Base-by-base conservation (phyloP, 139 green algal species). In the Chlamydomonas schloesseri region DNA sequence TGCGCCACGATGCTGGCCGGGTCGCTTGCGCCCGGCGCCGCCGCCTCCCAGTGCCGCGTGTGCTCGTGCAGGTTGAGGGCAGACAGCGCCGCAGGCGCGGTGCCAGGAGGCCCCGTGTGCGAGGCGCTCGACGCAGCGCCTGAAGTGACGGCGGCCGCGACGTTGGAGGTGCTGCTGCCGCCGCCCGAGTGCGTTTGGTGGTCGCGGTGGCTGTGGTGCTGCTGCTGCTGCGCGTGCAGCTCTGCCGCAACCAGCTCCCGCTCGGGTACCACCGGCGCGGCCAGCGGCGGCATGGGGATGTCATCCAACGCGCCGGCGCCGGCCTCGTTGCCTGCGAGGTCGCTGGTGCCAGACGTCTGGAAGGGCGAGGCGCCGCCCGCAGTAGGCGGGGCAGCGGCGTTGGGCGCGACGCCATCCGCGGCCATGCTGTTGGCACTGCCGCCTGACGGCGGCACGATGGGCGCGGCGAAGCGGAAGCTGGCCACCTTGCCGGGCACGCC, bases 391-490 rank as follows among this genome's bases (percentile, higher is more conserved):
- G 73, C 18, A 1, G 53, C 9, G 31, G n/a, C 46, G 18, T 13
- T 5, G 46, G 34, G 31, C 73, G 36, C 42, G 42, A 50, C 42
- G 42, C 42, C 42, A 50, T 8, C 42, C 42, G 42, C 42, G 42
- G 42, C 42, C 5, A 8, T 50, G 42, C 42, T 50, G 42, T 50
- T 50, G 42, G 42, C 42, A 8, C 42, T 50, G 42, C 42, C 42
- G 8, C 42, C 42, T 1, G 65, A 21, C 9, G 14, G 14, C n/a
- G 73, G 73, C 15, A 71, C 60, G 31, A 82, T 57, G 57, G 75
- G 75, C 36, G 75, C 75, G 4, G 75, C 75, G 75, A 82, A 82
- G 33, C 75, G 75, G 58, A 82, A 82, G 55, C 75, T 82, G 0
- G 57, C 57, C 57, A 58, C 24, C 75, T 71, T 71, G 26, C 75